Percentiles rank a stretch among this genome's conserved stretches.
Evolutionary conservation across 2,329 filamentous ascomycete genomes (phyloP).

Genomic region (Alternaria arbusti): DNA sequence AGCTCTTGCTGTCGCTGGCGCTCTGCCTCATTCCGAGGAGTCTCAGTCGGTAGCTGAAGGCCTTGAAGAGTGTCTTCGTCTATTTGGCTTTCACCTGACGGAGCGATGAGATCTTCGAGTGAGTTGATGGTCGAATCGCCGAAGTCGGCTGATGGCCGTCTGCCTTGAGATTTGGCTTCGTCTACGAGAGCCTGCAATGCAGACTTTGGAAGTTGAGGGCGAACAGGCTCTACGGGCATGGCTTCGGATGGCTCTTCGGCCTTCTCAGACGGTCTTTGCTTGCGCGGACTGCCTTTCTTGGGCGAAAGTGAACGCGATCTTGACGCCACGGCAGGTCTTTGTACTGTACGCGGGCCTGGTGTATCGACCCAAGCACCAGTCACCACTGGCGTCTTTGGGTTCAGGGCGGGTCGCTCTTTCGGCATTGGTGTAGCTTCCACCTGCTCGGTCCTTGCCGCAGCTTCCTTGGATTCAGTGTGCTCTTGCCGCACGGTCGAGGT

Average conservation of each 20-base stretch:
- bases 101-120: slow-evolving; percentile 53
- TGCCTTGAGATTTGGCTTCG: slow-evolving; percentile 40
- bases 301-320: slow-evolving; percentile 24
- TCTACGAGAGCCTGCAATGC: slow-evolving; percentile 51
- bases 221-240: slow-evolving; percentile 3
- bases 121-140: slow-evolving; percentile 58
- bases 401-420: slow-evolving; percentile 23
- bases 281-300: slow-evolving; percentile 22
- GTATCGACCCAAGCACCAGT: slow-evolving; percentile 59
- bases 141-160: slow-evolving; percentile 34
- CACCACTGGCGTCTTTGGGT: slow-evolving; percentile 53
- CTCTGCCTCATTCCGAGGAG: slow-evolving; percentile 50
- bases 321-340: slow-evolving; percentile 13
- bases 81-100: slow-evolving; percentile 24
- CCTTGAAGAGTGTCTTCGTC: slow-evolving; percentile 46
- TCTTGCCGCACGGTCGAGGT: neutral
- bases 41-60: slow-evolving; percentile 32
- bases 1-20: slow-evolving; percentile 52
- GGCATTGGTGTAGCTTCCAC: slow-evolving; percentile 40
- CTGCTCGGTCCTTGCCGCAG: slow-evolving; percentile 7
- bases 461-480: slow-evolving; percentile 12
- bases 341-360: slow-evolving; percentile 41
- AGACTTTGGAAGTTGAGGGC: slow-evolving; percentile 40
- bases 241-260: slow-evolving; percentile 5
- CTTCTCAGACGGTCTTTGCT: slow-evolving; percentile 16